Conservation (phyloP, 176 grass and related monocot genomes). For the Poa annua region DNA sequence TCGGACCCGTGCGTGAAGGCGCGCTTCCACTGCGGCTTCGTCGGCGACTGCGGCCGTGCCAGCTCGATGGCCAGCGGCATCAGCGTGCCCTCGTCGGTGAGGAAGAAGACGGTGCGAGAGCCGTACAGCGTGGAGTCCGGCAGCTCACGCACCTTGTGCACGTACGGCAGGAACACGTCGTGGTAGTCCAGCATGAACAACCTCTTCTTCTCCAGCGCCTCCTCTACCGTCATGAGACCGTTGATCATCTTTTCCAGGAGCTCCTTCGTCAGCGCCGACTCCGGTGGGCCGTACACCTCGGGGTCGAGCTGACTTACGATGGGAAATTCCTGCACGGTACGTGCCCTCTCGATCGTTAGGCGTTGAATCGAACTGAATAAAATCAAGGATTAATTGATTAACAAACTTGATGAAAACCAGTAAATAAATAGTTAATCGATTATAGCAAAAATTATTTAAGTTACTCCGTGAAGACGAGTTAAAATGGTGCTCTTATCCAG, state of each 20-base stretch:
- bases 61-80: conserved; percentile 75
- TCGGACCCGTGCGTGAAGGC: conserved; percentile 57
- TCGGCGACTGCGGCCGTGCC: conserved; percentile 57
- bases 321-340: conserved; percentile 58
- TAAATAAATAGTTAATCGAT: not conserved
- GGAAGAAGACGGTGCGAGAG: conserved; percentile 74
- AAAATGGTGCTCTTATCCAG: not conserved
- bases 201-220: conserved; percentile 58
- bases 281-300: conserved; percentile 43
- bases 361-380: not conserved
- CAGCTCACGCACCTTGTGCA: conserved; percentile 59
- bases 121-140: conserved; percentile 58
- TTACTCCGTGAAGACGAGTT: not conserved
- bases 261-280: conserved; percentile 51
- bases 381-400: not conserved
- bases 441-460: not conserved
- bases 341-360: not conserved
- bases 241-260: conserved; percentile 50
- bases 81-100: conserved; percentile 53
- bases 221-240: conserved; percentile 54
- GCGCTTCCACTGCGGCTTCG: conserved; percentile 55
- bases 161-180: conserved; percentile 75
- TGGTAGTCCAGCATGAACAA: conserved; percentile 91
- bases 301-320: conserved; percentile 56
- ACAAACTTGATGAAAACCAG: not conserved